Conservation (phyloP, 148 eudicot species). For the Cornus florida region DNA sequence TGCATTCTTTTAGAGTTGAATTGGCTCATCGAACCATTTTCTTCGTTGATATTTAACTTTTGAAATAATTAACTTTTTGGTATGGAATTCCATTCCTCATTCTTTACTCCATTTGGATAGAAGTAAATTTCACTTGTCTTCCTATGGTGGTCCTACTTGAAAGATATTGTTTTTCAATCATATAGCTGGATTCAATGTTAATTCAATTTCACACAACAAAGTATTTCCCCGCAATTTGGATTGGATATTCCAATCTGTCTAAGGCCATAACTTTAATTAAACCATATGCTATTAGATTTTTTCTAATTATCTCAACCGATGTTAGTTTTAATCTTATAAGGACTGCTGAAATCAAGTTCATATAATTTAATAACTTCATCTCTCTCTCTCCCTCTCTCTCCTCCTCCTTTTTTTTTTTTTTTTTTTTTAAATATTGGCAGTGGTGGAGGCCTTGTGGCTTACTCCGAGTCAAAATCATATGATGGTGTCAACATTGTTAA, state of each 20-base stretch:
- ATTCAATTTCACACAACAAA: no score
- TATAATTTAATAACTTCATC: neutral
- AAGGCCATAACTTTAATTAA: no score
- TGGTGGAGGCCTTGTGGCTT: slow-evolving; percentile 70
- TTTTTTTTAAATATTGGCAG: slow-evolving; percentile 20
- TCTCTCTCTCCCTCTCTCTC: neutral
- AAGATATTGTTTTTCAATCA: neutral
- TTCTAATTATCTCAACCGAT: no score
- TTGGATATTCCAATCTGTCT: no score
- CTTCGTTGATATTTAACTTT: neutral
- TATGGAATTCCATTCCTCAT: neutral
- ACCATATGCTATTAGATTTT: no score
- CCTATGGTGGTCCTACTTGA: neutral
- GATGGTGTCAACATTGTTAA: slow-evolving; percentile 27
- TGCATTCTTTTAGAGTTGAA: neutral
- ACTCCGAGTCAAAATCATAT: slow-evolving; percentile 44
- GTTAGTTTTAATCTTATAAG: no score
- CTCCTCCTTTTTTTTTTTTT: no score
- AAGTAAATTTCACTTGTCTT: neutral
- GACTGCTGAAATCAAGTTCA: no score
- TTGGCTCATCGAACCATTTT: neutral
- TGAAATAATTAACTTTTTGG: neutral
- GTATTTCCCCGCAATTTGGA: no score
- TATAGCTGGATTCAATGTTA: neutral
- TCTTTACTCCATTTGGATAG: neutral